Percentiles rank a stretch among this genome's conserved stretches.
Conservation (phyloP, 768 basidiomycete genomes). For the Leccinum incarnatum region DNA sequence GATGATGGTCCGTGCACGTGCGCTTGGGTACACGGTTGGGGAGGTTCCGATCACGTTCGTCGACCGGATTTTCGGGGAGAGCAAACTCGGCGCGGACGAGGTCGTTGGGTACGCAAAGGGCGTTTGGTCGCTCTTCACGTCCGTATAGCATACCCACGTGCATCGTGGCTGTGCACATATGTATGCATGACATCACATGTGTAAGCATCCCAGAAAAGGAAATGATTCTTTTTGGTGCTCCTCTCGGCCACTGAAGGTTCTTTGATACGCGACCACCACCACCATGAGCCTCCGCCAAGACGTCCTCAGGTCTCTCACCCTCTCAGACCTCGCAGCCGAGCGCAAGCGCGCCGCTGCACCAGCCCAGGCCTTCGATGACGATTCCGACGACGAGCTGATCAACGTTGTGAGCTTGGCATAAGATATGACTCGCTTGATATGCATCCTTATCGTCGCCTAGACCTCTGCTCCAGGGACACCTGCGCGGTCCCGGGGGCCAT, state of each 20-base stretch:
- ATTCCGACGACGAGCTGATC: conserved; percentile 68
- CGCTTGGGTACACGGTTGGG: conserved; percentile 80
- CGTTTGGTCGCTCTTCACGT: conserved; percentile 75
- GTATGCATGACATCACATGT: conserved; percentile 20
- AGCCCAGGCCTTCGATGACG: conserved; percentile 35
- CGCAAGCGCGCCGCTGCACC: conserved; percentile 17
- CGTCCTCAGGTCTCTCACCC: conserved; percentile 57
- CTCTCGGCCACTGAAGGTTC: neutral
- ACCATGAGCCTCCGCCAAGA: conserved; percentile 71
- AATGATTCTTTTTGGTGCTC: neutral
- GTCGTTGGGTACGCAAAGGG: conserved; percentile 85
- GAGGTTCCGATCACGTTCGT: conserved; percentile 95
- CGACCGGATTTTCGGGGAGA: conserved; percentile 90
- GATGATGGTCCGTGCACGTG: conserved; percentile 90
- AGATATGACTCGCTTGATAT: neutral
- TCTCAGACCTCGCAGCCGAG: conserved; percentile 32
- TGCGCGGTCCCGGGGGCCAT: conserved; percentile 54
- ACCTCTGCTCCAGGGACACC: conserved; percentile 70
- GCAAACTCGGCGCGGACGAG: conserved; percentile 87
- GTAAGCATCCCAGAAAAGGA: conserved; percentile 18
- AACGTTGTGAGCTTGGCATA: conserved; percentile 54
- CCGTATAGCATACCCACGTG: conserved; percentile 45
- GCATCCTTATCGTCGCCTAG: conserved; percentile 34
- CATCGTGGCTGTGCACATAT: conserved; percentile 3
- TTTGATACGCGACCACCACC: conserved; percentile 38